phyloP scores from a whole-genome alignment of 2,329 filamentous ascomycete species.

The Monosporascus sp. region DNA sequence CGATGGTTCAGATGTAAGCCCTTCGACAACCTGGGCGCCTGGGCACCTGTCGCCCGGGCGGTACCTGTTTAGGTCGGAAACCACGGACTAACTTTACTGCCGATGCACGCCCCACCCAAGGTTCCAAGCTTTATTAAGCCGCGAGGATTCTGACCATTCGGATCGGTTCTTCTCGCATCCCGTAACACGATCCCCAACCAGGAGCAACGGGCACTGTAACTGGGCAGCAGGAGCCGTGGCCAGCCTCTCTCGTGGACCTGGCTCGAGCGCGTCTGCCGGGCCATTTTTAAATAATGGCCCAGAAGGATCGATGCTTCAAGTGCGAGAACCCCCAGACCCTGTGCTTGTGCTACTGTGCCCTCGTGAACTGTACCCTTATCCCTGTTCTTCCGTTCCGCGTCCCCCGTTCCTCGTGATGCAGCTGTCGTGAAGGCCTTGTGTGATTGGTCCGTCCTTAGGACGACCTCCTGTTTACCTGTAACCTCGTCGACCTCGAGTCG shows the following conservation, averaged over 20 bases:
- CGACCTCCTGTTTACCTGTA: constrained; percentile 25
- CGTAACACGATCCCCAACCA: neutral
- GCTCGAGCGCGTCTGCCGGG: neutral
- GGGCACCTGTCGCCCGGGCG: neutral
- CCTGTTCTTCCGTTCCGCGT: neutral
- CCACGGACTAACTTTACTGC: neutral
- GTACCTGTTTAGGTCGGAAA: neutral
- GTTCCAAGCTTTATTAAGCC: neutral
- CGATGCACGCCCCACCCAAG: neutral
- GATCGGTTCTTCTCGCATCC: neutral
- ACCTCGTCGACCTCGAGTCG: constrained; percentile 20
- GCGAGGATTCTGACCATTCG: neutral
- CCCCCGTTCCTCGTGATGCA: constrained; percentile 8
- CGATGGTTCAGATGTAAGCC: too few species aligned
- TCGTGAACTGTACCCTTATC: neutral
- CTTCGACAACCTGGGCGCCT: neutral
- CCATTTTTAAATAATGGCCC: neutral
- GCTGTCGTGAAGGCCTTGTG: constrained; percentile 16
- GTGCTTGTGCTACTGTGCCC: neutral
- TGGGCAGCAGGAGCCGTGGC: too few species aligned
- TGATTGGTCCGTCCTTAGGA: constrained; percentile 19
- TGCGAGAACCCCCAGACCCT: too few species aligned
- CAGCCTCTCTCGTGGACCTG: neutral
- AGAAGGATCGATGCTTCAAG: neutral
- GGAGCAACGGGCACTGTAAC: neutral